Evolutionary conservation across 352 stramenopile species (phyloP), one percentile per base, ranked within the genome.

Genomic region (Phytopythium oedochilum): DNA sequence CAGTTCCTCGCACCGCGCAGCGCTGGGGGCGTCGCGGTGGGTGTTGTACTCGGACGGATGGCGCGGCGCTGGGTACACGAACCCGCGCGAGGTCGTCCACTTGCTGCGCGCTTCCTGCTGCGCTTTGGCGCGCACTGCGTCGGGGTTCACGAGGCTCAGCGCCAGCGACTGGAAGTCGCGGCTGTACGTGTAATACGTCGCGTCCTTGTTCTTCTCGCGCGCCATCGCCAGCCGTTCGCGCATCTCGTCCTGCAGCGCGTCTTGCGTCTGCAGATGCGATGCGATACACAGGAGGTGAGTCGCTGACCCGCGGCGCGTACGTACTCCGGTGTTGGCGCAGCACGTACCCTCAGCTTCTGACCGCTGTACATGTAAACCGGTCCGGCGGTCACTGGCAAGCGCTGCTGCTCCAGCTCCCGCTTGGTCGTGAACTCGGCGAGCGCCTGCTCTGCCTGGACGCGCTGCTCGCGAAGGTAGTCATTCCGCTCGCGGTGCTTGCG

Each of bases 321-420:
- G n/a, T n/a, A n/a, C 7, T 9, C 20, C 5, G 22, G 10, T 39
- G 12, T 14, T 5, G 12, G 43, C n/a, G 6, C 20, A 14, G 11
- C 12, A 26, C 66, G 52, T 66, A 92, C 82, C 50, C 82, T 70
- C 11, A 96, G 70, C 49, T 89, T 92, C 59, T 97, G 89, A 4
- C 83, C 78, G 53, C 82, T 93, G 71, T 97, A 97, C 63, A 94
- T 78, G 59, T 90, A 96, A 18, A 90, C 67, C 17, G 75, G 78
- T 8, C 43, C 32, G 5, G 49, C 14, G 8, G 2, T 43, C 14
- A 12, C n/a, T 1, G 34, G 49, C 12, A 57, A 49, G 23, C 64
- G 58, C 12, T 63, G 66, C 32, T 80, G 57, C 29, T 70, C 47
- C 40, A 73, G 51, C 51, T 75, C 52, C 46, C 70, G 77, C 43